phyloP scores from a whole-genome alignment of 176 grass and related monocot species.

The Miscanthus lutarioriparius region DNA sequence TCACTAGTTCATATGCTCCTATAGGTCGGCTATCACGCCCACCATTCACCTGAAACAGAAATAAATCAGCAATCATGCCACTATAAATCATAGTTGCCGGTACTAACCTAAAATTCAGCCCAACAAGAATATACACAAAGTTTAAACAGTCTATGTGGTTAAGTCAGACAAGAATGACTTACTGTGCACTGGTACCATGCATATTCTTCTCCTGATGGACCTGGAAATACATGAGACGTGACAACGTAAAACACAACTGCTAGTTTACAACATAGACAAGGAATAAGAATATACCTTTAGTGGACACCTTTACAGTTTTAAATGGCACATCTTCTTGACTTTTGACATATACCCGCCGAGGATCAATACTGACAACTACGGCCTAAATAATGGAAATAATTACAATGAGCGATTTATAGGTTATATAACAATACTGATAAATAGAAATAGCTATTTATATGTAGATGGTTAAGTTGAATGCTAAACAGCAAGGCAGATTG shows the following conservation, averaged over 20 bases:
- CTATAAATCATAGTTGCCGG: background rate
- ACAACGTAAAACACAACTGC: constrained; percentile 27
- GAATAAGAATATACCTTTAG: constrained; percentile 56
- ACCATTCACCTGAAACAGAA: constrained; percentile 69
- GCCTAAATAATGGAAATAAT: constrained; percentile 57
- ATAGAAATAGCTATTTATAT: background rate
- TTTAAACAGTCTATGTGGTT: constrained; percentile 18
- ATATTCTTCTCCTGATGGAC: constrained; percentile 87
- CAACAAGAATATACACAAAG: background rate
- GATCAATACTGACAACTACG: constrained; percentile 98
- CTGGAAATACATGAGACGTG: constrained; percentile 49
- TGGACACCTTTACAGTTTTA: constrained; percentile 71
- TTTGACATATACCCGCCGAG: constrained; percentile 77
- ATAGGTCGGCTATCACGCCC: constrained; percentile 79
- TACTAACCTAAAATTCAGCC: background rate
- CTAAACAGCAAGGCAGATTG: background rate
- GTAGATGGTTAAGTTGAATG: background rate
- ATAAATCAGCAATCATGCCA: constrained; percentile 1
- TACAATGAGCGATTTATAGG: constrained; percentile 8
- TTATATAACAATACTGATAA: background rate
- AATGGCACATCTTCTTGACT: constrained; percentile 83
- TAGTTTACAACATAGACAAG: constrained; percentile 20
- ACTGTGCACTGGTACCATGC: constrained; percentile 99
- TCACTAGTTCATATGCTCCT: constrained; percentile 96
- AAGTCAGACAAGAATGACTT: constrained; percentile 29